These are phyloP conservation scores for Ambrosia artemisiifolia DNA, from an alignment of 129 eudicot species.

Conservation along the genomic window DNA sequence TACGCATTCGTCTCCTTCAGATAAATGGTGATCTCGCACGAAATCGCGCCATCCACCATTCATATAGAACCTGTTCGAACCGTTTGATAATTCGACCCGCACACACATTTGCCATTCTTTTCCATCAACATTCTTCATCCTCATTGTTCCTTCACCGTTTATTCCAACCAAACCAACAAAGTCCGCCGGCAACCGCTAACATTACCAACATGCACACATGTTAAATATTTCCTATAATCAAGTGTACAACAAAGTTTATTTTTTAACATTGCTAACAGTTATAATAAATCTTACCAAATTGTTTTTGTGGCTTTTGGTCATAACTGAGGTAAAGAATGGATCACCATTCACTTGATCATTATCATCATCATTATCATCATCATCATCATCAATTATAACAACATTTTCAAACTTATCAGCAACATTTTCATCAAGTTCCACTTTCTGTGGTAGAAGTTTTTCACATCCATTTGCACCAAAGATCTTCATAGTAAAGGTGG, in stretches of 20 bases:
- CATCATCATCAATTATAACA: background rate
- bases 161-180: constrained; percentile 19
- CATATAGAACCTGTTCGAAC: background rate
- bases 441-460: background rate
- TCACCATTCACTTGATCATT: constrained; percentile 1
- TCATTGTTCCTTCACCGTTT: background rate
- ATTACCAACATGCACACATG: background rate
- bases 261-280: too few species aligned
- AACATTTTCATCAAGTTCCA: background rate
- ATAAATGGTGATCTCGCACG: background rate
- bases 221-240: background rate
- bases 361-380: background rate
- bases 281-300: background rate
- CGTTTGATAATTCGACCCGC: background rate
- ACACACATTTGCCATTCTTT: background rate
- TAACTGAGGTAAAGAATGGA: constrained; percentile 15
- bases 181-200: constrained; percentile 12
- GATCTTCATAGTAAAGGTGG: background rate
- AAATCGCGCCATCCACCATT: background rate
- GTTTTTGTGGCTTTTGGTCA: background rate
- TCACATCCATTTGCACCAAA: constrained; percentile 17
- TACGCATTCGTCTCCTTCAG: constrained; percentile 19
- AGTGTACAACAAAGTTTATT: too few species aligned
- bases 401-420: background rate
- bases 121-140: constrained; percentile 8